Evolutionary conservation across 164 flowering plant species (phyloP), one percentile per base, ranked within the genome.

Genomic region (Magnolia kwangsiensis): DNA sequence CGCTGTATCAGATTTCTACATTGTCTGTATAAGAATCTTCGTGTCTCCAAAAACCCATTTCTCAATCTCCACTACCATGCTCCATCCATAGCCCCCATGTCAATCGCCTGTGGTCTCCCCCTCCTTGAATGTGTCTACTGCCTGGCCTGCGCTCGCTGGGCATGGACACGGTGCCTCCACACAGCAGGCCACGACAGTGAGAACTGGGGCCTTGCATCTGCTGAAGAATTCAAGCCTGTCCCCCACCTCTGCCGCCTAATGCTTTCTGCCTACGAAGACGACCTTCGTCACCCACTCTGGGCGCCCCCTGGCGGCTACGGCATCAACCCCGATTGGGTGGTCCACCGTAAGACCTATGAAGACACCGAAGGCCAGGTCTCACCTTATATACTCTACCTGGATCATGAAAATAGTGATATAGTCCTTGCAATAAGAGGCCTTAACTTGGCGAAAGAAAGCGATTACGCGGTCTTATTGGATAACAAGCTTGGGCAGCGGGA

Each of bases 301-400:
- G 94, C 88, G 13, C 98, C 98, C 0, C 91, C 91, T 6, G 93
- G 93, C 50, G 98, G 99, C 9, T 96, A 96, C 79, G 89, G 91
- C 7, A 87, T 96, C 20, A 81, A 94, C 49, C 97, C 91, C 8
- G 93, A 91, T 69, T 87, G 90, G 88, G 69, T 96, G 9, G 63
- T 94, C 14, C 63, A 80, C 49, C 82, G 86, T 31, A 96, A 81
- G 77, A 87, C 80, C 37, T 87, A 94, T 75, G 85, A 86, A 72
- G 91, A 90, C 29, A 94, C 96, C 3, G 72, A 73, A 29, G 96
- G 94, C 7, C 81, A 79, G n/a, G 96, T 88, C 13, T 89, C 99
- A 61, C 92, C 99, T 23, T 94, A 94, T 75, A 74, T 88, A 72
- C 80, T 96, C 31, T 94, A 96, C 78, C 81, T 92, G 74, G 96